Conservation (phyloP, 2,329 filamentous ascomycete species). For the Hawksworthiomyces lignivorus region DNA sequence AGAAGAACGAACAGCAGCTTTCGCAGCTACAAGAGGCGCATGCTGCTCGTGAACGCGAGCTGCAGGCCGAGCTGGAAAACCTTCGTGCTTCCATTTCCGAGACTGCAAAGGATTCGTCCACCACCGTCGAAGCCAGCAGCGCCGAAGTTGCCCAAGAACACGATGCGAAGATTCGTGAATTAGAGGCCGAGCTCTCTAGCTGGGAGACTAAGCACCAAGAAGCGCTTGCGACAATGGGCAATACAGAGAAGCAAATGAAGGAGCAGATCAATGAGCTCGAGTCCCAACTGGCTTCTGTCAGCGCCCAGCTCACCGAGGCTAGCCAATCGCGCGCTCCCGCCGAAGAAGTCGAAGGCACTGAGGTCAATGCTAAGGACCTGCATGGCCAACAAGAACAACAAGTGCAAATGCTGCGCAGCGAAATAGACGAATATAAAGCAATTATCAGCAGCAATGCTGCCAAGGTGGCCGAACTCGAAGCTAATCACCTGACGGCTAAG, state of each 20-base stretch:
- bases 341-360: constrained; percentile 25
- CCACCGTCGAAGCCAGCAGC: constrained; percentile 11
- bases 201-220: constrained; percentile 73
- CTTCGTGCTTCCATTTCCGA: constrained; percentile 51
- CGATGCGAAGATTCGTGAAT: constrained; percentile 51
- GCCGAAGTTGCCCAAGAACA: constrained; percentile 27
- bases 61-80: constrained; percentile 62
- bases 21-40: constrained; percentile 65
- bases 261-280: constrained; percentile 69
- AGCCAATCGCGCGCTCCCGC: constrained; percentile 16
- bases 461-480: constrained; percentile 67
- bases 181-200: constrained; percentile 62
- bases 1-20: constrained; percentile 78
- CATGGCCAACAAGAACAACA: constrained; percentile 51
- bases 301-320: constrained; percentile 39
- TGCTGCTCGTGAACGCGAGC: constrained; percentile 64
- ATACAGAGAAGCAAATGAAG: constrained; percentile 65
- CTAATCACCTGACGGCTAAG: constrained; percentile 58
- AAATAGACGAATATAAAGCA: constrained; percentile 75
- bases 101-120: constrained; percentile 3
- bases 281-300: constrained; percentile 43
- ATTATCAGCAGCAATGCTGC: constrained; percentile 61
- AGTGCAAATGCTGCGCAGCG: constrained; percentile 55
- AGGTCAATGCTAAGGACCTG: constrained; percentile 36
- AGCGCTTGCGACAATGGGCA: constrained; percentile 61